Base-by-base conservation (phyloP, 257 asterid genomes). In the Thymus mandschuricus region DNA sequence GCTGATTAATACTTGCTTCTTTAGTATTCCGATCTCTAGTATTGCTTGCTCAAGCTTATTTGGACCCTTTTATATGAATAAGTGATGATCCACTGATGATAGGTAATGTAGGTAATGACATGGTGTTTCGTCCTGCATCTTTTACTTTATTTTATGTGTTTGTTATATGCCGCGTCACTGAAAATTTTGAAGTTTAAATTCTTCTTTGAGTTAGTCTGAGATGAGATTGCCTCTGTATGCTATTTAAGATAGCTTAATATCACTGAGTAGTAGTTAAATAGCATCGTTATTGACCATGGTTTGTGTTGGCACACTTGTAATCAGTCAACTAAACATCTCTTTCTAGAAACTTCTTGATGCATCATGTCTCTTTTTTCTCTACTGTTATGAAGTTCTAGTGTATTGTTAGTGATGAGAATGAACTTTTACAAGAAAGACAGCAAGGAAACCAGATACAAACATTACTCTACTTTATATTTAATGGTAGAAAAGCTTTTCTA, bases 111-210 rank as follows among this genome's bases (percentile, higher is more conserved):
- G 44, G 44, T 38, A 21, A 43, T 56, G 46, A 51, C 56, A 40
- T 49, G 59, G 31, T 40, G 15, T 9, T 5, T 54, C 29, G 10
- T 63, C 59, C 59, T 63, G 66, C 70, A 40, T 76, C 55, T 56
- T 63, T 33, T 68, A 59, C 57, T 21, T 5, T 34, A 6, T 35
- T 45, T 50, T 66, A 30, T 63, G 34, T 55, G 79, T 13, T 61
- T 57, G 69, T 56, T 5, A 44, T 76, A 52, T 21, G 10, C 12
- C 29, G 52, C 12, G 12, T 8, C 50, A 33, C 40, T 9, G 5
- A 49, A 27, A 71, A 29, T 45, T 50, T 1, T 43, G 31, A 44
- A 46, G 21, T 56, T 29, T 35, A 38, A 0, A 35, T 33, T n/a
- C 0, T 48, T 31, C 31, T 35, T 15, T 59, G 46, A 48, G 34